Evolutionary conservation across 768 basidiomycete genomes (phyloP), one percentile per base, ranked within the genome.

Genomic region (Phylloporus sp.): DNA sequence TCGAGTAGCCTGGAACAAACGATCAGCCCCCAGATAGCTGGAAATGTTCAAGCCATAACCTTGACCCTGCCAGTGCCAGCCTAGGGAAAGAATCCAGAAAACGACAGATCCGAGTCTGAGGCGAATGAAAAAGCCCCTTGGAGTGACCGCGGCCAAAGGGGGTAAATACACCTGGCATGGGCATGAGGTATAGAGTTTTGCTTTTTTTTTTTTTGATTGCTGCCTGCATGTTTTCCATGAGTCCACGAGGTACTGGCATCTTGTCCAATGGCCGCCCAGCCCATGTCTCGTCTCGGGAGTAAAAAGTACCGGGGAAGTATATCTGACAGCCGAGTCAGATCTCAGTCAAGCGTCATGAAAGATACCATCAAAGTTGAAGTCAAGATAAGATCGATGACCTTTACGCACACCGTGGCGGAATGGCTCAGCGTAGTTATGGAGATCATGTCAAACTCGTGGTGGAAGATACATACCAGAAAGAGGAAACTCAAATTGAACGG

Each of bases 191-290:
- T 42, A 54, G 41, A 26, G 50, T 58, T 45, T 41, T 34, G 21
- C n/a, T n/a, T n/a, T n/a, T n/a, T n/a, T n/a, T n/a, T n/a, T n/a
- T n/a, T n/a, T n/a, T n/a, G n/a, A n/a, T n/a, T n/a, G n/a, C n/a
- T n/a, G n/a, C n/a, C n/a, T n/a, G 56, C 44, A 54, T 56, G 56
- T 49, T 39, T 29, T 10, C 42, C 57, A 56, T 27, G 49, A 56
- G 33, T 10, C 42, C 57, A 56, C 31, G 49, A 56, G 57, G 52
- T 32, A 18, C 18, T 6, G 33, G 2, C 15, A 31, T 14, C 32
- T 17, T n/a, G 21, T 27, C 21, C 26, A 4, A 14, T 14, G 20
- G 20, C 14, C 17, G 15, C 26, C 26, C 32, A 26, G 24, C n/a
- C n/a, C n/a, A n/a, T n/a, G n/a, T 36, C 28, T 38, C 23, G 21